A percentile compares a stretch with the other conserved stretches of the same genome.
Conservation (phyloP, 345 rosid genomes). For the Eucalyptus regnans region DNA sequence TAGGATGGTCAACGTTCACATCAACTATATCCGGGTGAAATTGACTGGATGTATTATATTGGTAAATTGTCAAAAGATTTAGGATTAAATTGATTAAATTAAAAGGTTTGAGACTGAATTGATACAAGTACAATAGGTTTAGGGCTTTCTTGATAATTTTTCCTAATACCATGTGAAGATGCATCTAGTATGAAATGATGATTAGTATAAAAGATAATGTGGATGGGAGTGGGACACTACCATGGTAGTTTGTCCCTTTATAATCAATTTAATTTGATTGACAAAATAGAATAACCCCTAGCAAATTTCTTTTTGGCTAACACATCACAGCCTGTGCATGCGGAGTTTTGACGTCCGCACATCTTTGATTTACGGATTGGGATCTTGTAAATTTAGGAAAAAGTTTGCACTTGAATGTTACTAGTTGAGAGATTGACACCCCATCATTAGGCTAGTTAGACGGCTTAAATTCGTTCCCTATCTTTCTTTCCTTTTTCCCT, state of each 20-base stretch:
- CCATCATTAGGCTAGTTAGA: not conserved
- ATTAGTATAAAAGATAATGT: not conserved
- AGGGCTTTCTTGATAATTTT: not conserved
- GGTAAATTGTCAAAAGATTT: no score
- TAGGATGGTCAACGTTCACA: accelerated
- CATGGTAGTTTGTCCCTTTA: not conserved
- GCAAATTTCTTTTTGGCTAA: not conserved
- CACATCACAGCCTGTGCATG: not conserved
- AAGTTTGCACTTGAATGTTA: not conserved
- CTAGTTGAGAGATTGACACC: not conserved
- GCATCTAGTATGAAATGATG: not conserved
- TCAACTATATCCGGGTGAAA: accelerated
- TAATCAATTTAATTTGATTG: not conserved
- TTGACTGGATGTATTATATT: no score
- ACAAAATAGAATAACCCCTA: not conserved
- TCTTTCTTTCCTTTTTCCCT: not conserved
- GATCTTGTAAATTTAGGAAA: not conserved
- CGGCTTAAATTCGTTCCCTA: not conserved
- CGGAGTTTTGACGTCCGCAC: not conserved
- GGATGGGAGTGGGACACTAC: not conserved
- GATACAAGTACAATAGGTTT: accelerated
- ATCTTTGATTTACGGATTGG: not conserved
- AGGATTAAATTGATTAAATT: not conserved
- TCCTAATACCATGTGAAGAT: not conserved
- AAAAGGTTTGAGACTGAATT: accelerated